A percentile compares a stretch with the other conserved stretches of the same genome.
These are phyloP conservation scores for Juncus inflexus DNA, from an alignment of 176 grass and related monocot genomes.

Conservation along the genomic window DNA sequence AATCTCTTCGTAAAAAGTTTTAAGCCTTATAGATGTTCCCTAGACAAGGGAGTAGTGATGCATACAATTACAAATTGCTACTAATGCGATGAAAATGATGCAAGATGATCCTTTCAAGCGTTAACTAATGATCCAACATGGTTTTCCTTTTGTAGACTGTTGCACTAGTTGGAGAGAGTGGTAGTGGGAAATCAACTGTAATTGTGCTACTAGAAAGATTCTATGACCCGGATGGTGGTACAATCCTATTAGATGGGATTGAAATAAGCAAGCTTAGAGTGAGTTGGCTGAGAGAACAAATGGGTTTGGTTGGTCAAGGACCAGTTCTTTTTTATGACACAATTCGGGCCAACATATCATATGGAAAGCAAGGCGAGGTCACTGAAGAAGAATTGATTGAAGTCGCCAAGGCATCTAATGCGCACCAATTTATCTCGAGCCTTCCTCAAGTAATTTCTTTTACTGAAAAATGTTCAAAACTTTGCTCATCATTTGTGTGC, in stretches of 20 bases:
- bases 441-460: conserved; percentile 18
- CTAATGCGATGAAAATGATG: not conserved
- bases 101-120: not conserved
- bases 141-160: conserved; percentile 27
- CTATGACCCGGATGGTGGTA: conserved; percentile 43
- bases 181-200: conserved; percentile 45
- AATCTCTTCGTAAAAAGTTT: not conserved
- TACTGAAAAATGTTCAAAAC: too few relatives aligned
- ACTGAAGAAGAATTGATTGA: conserved; percentile 36
- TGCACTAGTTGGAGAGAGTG: conserved; percentile 47
- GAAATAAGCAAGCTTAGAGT: conserved; percentile 40
- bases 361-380: conserved; percentile 34
- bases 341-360: conserved; percentile 47
- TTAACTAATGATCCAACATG: not conserved
- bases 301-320: conserved; percentile 52
- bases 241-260: conserved; percentile 34
- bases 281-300: conserved; percentile 40
- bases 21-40: too few relatives aligned
- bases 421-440: conserved; percentile 53
- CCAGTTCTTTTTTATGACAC: conserved; percentile 45
- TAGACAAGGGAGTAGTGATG: not conserved
- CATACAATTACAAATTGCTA: conserved; percentile 4
- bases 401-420: conserved; percentile 36
- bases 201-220: conserved; percentile 45
- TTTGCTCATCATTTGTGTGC: too few relatives aligned